These are phyloP conservation scores for Blechomonas ayalai DNA, from an alignment of 208 protist genomes.

Conservation along the genomic window DNA sequence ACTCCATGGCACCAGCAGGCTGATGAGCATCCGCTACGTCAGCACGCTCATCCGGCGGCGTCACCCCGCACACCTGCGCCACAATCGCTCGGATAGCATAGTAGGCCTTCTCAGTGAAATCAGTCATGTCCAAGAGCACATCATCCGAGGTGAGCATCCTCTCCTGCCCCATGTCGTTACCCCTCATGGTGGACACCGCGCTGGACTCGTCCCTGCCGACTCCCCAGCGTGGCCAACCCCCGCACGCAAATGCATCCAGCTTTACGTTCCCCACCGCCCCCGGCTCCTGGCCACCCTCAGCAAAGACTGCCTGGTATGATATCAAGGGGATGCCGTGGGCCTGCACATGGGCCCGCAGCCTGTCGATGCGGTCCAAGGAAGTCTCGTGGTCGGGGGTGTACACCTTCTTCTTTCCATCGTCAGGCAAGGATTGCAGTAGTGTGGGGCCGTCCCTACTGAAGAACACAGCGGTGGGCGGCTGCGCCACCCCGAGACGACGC, in stretches of 20 bases:
- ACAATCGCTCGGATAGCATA: conserved; percentile 38
- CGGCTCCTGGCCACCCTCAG: too few relatives aligned
- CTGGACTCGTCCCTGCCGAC: too few relatives aligned
- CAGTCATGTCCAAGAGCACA: conserved; percentile 58
- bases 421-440: conserved; percentile 32
- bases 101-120: conserved; percentile 63
- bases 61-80: conserved; percentile 23
- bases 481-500: conserved; percentile 15
- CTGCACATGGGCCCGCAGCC: conserved; percentile 26
- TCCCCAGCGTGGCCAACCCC: too few relatives aligned
- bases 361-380: conserved; percentile 20
- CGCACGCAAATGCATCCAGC: too few relatives aligned
- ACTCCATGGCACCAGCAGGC: too few relatives aligned
- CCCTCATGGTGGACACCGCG: background rate
- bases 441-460: conserved; percentile 47
- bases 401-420: conserved; percentile 21
- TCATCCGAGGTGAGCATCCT: conserved; percentile 31
- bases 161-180: background rate
- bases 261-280: too few relatives aligned
- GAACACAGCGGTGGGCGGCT: conserved; percentile 49
- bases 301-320: conserved; percentile 45
- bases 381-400: conserved; percentile 46
- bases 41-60: background rate
- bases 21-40: background rate
- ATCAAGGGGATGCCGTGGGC: conserved; percentile 20